Base-by-base conservation (phyloP, 2,329 filamentous ascomycete genomes). In the Pseudogymnoascus sp. region DNA sequence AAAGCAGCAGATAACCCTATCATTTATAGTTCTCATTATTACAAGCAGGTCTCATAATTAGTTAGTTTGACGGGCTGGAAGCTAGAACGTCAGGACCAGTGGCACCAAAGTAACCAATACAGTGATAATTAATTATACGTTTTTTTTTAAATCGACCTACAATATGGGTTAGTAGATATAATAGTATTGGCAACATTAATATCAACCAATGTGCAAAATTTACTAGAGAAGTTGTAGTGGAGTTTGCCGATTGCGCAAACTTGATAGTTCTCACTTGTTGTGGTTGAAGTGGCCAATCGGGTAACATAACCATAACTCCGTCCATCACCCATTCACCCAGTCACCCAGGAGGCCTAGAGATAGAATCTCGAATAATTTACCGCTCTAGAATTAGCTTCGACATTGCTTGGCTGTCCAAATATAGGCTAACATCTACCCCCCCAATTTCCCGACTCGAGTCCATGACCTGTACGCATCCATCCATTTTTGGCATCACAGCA, bases 401-500 rank as follows among this genome's bases (percentile, higher is more conserved):
- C 72, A 74, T 70, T 0, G 71, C 69, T 33, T 67, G 67, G 35
- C 63, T 65, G 46, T 75, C 71, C 22, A 77, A 64, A 65, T 72
- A 75, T 0, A 78, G 35, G 43, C 69, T 71, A 2, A 77, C 69
- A 64, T 77, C 75, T 12, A 76, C 72, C 0, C 74, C 66, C 14
- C 63, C 37, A 28, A 68, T 31, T n/a, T 59, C 24, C 22, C 60
- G 41, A 24, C 62, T 62, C 5, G 66, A 66, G 10, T 79, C 78
- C 68, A 78, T 74, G 7, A 80, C 68, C 61, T 78, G 76, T 31
- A 80, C 64, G 6, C 78, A 65, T 0, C 79, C 78, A 67, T 81
- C 78, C 64, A 75, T 67, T 22, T 66, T 69, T 0, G 76, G 75
- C 78, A 81, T 79, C 2, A 77, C 68, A 1, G 72, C 72, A 37